These are phyloP conservation scores for Eimeria praecox DNA, from an alignment of 169 alveolate genomes.

Conservation along the genomic window DNA sequence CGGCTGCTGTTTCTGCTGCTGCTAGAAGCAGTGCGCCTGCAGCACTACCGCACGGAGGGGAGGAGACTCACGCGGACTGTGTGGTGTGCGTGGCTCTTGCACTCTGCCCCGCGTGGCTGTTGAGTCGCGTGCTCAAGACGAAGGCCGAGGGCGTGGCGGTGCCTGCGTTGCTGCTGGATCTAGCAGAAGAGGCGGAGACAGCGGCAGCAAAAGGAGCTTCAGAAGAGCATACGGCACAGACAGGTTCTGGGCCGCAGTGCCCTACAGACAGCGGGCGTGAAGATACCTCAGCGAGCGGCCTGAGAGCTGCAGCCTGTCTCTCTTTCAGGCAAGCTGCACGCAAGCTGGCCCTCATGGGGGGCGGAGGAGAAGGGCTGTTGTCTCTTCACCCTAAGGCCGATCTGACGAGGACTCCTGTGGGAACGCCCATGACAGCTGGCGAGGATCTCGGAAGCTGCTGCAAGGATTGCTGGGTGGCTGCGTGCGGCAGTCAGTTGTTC, in stretches of 20 bases:
- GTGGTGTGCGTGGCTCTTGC: constrained; percentile 11
- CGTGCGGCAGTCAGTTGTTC: constrained; percentile 48
- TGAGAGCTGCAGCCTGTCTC: not conserved
- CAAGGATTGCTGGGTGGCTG: constrained; percentile 7
- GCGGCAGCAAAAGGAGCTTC: constrained; percentile 11
- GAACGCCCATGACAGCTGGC: not conserved
- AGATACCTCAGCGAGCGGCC: not conserved
- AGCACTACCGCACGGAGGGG: not conserved
- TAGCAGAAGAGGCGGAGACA: constrained; percentile 30
- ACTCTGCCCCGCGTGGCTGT: constrained; percentile 47
- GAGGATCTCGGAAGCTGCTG: constrained; percentile 19
- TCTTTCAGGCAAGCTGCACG: not conserved
- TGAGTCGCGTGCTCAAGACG: constrained; percentile 18
- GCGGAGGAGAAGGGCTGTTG: not conserved
- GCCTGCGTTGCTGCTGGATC: constrained; percentile 21
- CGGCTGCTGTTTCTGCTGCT: constrained; percentile 24
- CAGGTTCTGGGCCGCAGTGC: not conserved
- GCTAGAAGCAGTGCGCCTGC: not conserved
- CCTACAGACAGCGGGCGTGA: not conserved
- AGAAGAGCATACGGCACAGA: not conserved
- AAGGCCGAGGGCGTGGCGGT: constrained; percentile 63
- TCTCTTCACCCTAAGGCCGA: not conserved
- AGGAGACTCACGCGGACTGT: not conserved
- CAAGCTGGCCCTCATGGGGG: not conserved
- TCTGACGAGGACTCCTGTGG: not conserved